A percentile compares a stretch with the other conserved stretches of the same genome.
Evolutionary conservation across 768 basidiomycete genomes (phyloP).

Genomic region (Auriscalpium vulgare): DNA sequence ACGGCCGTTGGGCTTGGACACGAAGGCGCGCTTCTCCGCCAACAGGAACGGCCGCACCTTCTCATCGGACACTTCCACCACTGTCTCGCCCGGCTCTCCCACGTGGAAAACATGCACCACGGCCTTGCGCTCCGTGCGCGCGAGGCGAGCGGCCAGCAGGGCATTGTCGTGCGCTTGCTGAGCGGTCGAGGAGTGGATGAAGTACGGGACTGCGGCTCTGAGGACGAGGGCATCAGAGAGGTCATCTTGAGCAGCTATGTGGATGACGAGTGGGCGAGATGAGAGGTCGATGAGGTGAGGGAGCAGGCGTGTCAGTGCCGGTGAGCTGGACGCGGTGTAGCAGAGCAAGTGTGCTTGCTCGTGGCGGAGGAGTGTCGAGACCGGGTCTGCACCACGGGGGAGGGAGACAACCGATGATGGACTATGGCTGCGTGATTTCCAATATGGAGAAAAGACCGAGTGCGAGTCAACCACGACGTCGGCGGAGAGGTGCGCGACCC

Average conservation of each 20-base stretch:
- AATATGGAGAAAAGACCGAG: constrained; percentile 35
- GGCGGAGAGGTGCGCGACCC: constrained; percentile 65
- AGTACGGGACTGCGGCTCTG: constrained; percentile 71
- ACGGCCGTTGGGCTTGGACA: constrained; percentile 5
- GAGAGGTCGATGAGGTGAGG: constrained; percentile 65
- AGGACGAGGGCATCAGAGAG: constrained; percentile 71
- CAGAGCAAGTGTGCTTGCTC: constrained; percentile 39
- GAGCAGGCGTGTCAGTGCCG: constrained; percentile 51
- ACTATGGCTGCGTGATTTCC: constrained; percentile 18
- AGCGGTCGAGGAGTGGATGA: constrained; percentile 66
- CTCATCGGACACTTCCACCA: constrained; percentile 50
- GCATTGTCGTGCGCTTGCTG: constrained; percentile 90
- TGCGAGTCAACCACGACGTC: constrained; percentile 52
- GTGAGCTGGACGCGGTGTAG: constrained; percentile 46
- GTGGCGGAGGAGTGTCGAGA: constrained; percentile 46
- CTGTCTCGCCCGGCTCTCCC: constrained; percentile 27
- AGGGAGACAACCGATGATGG: constrained; percentile 37
- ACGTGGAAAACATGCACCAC: constrained; percentile 83
- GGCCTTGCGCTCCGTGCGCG: constrained; percentile 57
- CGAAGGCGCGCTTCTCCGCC: constrained; percentile 27
- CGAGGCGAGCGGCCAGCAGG: constrained; percentile 75
- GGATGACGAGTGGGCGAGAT: constrained; percentile 56
- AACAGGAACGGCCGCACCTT: constrained; percentile 54
- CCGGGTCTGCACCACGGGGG: constrained; percentile 61
- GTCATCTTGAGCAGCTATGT: constrained; percentile 57